Evolutionary conservation across 352 stramenopile species (phyloP), one percentile per base, ranked within the genome.

Genomic region (Pythium aristosporum): DNA sequence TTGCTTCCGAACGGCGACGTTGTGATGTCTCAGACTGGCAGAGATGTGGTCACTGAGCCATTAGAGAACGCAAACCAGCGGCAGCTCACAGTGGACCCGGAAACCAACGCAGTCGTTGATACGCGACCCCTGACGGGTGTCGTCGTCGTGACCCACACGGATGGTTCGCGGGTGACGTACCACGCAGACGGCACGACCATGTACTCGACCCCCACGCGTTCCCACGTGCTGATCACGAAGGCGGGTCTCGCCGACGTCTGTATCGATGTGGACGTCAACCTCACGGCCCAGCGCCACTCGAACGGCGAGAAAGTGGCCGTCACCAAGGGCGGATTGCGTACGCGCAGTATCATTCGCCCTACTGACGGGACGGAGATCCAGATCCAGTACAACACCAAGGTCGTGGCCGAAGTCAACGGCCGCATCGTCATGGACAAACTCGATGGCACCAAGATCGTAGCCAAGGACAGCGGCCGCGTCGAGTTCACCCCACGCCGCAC

Each of bases 381-480:
- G 41, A 65, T 89, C 36, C 76, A 77, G 46, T 93, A 93, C 65
- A 88, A 93, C 53, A 91, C 85, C 25, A 85, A 85, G 44, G 79
- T 93, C 6, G 81, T 87, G 13, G 85, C 85, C 2, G 77, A 89
- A 32, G 82, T 93, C 30, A 89, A 91, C 57, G 85, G 82, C 36
- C 74, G 78, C 37, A 71, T 91, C 32, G 79, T 76, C 23, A 67
- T 77, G 11, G 39, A 64, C 11, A 89, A 88, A 49, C 72, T 75
- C 20, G 71, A 67, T 28, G 79, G 82, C 15, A 69, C 73, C 44
- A 67, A 68, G 8, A 52, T 91, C 10, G 63, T 91, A 18, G 79
- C 77, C 10, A 89, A 89, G 36, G 85, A 93, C 66, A 91, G 82
- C 58, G 85, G 82, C 18, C 75, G 74, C 47, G 70, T 93, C 28